Conservation (phyloP, 148 eudicot species). For the Bassia scoparia region DNA sequence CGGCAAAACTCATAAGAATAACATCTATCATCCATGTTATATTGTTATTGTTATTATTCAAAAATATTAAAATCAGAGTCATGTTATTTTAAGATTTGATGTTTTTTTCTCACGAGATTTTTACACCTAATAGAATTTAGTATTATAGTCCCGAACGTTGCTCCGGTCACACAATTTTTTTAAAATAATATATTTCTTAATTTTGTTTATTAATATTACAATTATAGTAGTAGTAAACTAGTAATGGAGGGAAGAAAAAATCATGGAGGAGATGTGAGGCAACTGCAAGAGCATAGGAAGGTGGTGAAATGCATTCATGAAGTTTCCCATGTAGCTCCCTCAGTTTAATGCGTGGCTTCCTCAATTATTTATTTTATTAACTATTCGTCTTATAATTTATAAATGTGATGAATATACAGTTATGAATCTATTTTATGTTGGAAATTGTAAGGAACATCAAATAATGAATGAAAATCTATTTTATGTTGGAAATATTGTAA, state of each 20-base stretch:
- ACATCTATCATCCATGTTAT: background rate
- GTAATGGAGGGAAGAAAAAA: background rate
- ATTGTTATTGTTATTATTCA: no score
- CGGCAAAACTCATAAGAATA: background rate
- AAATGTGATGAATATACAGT: no score
- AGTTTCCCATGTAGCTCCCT: constrained; percentile 5
- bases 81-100: constrained; percentile 16
- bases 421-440: no score
- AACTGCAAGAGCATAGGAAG: constrained; percentile 14
- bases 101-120: constrained; percentile 9
- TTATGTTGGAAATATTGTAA: no score
- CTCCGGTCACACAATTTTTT: no score
- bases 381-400: no score
- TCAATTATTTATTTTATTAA: no score
- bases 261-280: constrained; percentile 17
- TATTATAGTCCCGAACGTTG: no score
- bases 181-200: background rate
- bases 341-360: background rate
- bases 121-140: background rate
- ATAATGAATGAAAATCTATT: no score
- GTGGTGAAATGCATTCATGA: background rate
- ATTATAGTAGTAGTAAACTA: background rate
- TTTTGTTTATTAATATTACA: no score
- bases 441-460: no score
- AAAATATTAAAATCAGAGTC: no score